phyloP scores from a whole-genome alignment of 805 yeast genomes.

The Metschnikowia lochheadii region DNA sequence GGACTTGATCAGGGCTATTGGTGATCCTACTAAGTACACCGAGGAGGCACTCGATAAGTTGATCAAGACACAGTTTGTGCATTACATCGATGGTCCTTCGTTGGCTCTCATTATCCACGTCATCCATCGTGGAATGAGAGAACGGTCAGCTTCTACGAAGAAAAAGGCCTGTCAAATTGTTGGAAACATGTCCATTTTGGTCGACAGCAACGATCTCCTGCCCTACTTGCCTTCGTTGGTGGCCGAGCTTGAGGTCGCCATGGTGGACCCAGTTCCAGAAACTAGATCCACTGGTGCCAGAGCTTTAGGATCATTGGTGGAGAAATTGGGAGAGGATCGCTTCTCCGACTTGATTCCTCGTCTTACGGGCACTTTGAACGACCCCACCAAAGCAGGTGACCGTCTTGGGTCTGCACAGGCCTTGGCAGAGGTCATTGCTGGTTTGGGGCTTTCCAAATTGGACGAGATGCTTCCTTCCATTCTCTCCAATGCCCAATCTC shows the following conservation, averaged over 20 bases:
- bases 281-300: conserved; percentile 97
- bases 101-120: conserved; percentile 92
- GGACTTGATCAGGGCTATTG: conserved; percentile 80
- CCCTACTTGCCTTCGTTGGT: conserved; percentile 81
- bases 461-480: conserved; percentile 86
- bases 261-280: conserved; percentile 98
- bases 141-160: conserved; percentile 89
- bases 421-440: conserved; percentile 86
- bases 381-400: conserved; percentile 79
- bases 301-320: conserved; percentile 94
- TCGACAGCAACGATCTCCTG: conserved; percentile 77
- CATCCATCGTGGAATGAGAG: conserved; percentile 91
- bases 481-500: conserved; percentile 61
- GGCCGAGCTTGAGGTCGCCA: conserved; percentile 80
- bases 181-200: conserved; percentile 96
- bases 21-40: conserved; percentile 90
- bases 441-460: conserved; percentile 80
- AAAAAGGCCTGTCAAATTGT: conserved; percentile 96
- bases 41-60: conserved; percentile 83
- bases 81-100: conserved; percentile 97
- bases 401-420: conserved; percentile 97
- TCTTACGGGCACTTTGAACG: conserved; percentile 69
- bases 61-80: conserved; percentile 89
- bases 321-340: conserved; percentile 90
- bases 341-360: conserved; percentile 90